phyloP scores from a whole-genome alignment of 2,329 filamentous ascomycete species.

The Cadophora sp. region DNA sequence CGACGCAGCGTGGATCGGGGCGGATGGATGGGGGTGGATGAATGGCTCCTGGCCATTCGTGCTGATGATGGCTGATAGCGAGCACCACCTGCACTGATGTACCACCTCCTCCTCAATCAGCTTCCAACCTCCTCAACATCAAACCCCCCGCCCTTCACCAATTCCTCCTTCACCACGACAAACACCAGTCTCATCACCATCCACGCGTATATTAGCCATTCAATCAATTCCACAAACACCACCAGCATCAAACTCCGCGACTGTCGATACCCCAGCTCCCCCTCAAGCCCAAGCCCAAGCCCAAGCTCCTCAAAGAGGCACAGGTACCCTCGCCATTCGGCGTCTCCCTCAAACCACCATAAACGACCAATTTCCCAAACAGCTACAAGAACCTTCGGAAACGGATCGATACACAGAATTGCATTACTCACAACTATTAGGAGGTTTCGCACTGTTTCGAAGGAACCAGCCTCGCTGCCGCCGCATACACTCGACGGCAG shows the following conservation, averaged over 20 bases:
- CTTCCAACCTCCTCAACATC: not conserved
- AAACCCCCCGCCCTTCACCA: not conserved
- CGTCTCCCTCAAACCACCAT: not conserved
- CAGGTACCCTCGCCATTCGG: not conserved
- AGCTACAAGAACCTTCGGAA: slow-evolving; percentile 11
- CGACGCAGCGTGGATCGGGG: not conserved
- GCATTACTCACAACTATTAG: not conserved
- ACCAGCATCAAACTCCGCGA: not conserved
- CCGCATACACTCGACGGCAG: slow-evolving; percentile 26
- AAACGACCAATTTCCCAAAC: not conserved
- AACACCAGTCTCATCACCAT: not conserved
- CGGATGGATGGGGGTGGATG: too few relatives aligned
- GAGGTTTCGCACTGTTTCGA: slow-evolving; percentile 7
- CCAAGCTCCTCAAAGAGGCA: not conserved
- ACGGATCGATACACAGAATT: not conserved
- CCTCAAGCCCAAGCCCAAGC: not conserved
- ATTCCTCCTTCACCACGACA: not conserved
- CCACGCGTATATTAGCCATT: not conserved
- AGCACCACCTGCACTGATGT: too few relatives aligned
- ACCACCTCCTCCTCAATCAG: not conserved
- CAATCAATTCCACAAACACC: slow-evolving; percentile 9
- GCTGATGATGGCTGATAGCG: too few relatives aligned
- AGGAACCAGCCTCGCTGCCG: slow-evolving; percentile 29
- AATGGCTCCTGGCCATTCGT: too few relatives aligned
- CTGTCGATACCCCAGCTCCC: not conserved